Conservation (phyloP, 257 asterid genomes). For the Solanum gracilifrons region DNA sequence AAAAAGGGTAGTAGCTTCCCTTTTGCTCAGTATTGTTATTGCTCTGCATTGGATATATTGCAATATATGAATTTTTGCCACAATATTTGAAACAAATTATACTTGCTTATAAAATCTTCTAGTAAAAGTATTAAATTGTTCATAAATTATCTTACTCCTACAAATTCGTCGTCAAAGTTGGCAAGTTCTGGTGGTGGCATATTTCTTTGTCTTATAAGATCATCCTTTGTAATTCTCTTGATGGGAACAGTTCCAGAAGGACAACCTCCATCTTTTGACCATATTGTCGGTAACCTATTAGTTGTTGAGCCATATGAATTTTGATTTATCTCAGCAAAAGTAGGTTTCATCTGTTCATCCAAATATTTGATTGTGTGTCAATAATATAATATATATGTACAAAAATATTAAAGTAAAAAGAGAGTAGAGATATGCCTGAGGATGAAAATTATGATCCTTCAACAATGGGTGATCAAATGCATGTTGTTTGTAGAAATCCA, state of each 20-base stretch:
- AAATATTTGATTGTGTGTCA: background rate
- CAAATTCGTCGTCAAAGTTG: background rate
- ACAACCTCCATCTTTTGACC: background rate
- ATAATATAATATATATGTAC: background rate
- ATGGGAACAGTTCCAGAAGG: background rate
- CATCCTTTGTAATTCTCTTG: background rate
- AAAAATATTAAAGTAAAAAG: background rate
- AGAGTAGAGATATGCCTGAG: background rate
- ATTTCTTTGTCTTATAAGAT: background rate
- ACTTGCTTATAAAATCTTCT: background rate
- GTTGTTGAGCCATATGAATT: background rate
- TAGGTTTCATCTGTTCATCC: background rate
- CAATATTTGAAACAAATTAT: background rate
- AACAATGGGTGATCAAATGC: background rate
- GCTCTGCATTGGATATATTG: background rate
- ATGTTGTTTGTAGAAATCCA: background rate
- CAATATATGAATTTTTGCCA: background rate
- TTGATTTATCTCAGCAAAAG: background rate
- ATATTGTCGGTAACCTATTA: background rate
- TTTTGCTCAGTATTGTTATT: background rate
- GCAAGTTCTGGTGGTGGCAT: background rate
- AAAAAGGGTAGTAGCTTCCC: background rate
- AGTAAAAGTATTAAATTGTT: background rate
- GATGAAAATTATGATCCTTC: background rate
- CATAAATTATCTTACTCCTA: background rate